Percentiles rank a stretch among this genome's conserved stretches.
phyloP scores from a whole-genome alignment of 805 yeast species.

The Ogataea siamensis region DNA sequence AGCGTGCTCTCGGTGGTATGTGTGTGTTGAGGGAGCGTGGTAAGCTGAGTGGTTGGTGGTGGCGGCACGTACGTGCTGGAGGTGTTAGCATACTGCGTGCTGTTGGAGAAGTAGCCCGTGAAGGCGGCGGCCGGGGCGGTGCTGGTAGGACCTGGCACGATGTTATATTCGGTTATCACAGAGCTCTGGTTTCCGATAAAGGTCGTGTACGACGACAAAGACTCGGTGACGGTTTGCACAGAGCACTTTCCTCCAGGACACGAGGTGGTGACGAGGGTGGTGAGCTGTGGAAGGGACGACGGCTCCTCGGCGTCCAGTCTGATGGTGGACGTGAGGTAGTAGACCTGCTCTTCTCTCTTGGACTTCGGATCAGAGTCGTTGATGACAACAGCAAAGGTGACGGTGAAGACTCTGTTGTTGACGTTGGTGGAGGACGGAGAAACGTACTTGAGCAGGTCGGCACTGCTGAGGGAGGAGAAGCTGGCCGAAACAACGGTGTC shows the following conservation, averaged over 20 bases:
- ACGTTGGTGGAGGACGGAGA: constrained; percentile 24
- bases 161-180: constrained; percentile 41
- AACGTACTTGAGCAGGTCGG: constrained; percentile 12
- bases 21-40: constrained; percentile 5
- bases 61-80: background rate
- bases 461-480: constrained; percentile 7
- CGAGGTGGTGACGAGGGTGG: constrained; percentile 13
- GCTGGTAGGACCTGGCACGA: constrained; percentile 12
- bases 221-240: constrained; percentile 13
- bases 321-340: constrained; percentile 22
- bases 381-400: constrained; percentile 23
- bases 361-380: constrained; percentile 2
- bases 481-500: constrained; percentile 14
- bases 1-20: constrained; percentile 4
- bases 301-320: constrained; percentile 3
- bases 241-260: constrained; percentile 17
- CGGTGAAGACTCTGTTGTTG: constrained; percentile 18
- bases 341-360: constrained; percentile 22
- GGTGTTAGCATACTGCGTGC: constrained; percentile 8
- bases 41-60: constrained; percentile 5
- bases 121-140: background rate
- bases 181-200: constrained; percentile 37
- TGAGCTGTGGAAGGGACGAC: constrained; percentile 5
- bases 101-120: constrained; percentile 1
- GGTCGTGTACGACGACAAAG: constrained; percentile 29